A percentile compares a stretch with the other conserved stretches of the same genome.
Evolutionary conservation across 805 yeast species (phyloP).

Genomic region (Saccharomycopsis lassenensis): DNA sequence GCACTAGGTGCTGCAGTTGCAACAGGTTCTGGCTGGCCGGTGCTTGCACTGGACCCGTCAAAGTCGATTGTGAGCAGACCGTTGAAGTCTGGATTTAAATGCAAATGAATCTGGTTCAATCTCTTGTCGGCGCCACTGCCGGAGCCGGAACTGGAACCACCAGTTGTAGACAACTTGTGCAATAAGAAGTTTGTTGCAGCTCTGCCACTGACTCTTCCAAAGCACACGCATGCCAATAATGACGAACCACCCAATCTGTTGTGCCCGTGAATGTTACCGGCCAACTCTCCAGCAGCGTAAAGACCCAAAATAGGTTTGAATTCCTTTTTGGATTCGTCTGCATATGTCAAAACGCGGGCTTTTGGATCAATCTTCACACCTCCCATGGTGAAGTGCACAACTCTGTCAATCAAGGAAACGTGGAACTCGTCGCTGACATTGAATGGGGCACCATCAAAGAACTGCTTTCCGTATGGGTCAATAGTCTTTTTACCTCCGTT

Average conservation of each 20-base stretch:
- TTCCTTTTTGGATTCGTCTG: conserved; percentile 22
- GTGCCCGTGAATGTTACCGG: conserved; percentile 51
- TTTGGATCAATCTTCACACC: conserved; percentile 45
- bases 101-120: conserved; percentile 33
- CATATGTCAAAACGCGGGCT: conserved; percentile 28
- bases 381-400: conserved; percentile 60
- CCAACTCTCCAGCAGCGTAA: conserved; percentile 47
- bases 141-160: conserved; percentile 4
- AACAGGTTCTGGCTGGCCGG: conserved; percentile 4
- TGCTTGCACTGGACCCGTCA: conserved; percentile 16
- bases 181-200: conserved; percentile 28
- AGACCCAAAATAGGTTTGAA: conserved; percentile 29
- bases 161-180: conserved; percentile 23
- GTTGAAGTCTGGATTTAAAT: conserved; percentile 31
- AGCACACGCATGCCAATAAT: conserved; percentile 45
- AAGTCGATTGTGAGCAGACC: conserved; percentile 29
- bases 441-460: conserved; percentile 38
- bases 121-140: conserved; percentile 26
- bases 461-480: conserved; percentile 35
- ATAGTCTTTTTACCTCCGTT: conserved; percentile 24
- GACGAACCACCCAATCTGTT: conserved; percentile 47
- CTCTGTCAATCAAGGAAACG: conserved; percentile 44
- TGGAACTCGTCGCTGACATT: conserved; percentile 29
- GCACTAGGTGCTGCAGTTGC: conserved; percentile 15
- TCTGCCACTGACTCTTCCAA: conserved; percentile 34